Evolutionary conservation across 495 filamentous ascomycete genomes (phyloP), one percentile per base, ranked within the genome.

Genomic region (Aeminium ludgeri): DNA sequence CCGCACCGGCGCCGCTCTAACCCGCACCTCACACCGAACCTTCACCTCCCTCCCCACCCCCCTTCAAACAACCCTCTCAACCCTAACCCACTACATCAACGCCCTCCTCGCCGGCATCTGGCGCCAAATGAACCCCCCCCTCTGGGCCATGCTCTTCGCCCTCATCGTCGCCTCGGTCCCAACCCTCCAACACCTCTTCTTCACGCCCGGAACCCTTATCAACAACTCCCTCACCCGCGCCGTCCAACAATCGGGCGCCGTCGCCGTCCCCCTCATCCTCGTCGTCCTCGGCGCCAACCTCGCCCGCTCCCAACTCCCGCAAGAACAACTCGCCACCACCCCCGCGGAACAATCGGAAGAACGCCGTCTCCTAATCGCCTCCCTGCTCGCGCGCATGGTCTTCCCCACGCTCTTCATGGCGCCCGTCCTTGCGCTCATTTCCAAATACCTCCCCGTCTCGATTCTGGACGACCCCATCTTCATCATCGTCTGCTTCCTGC

Each of bases 391-490:
- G 48, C 80, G 89, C 30, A 97, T 97, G 89, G 57, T 96, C 25
- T 67, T 96, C 12, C 89, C 89, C 10, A 92, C 79, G 10, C 49
- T 96, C 23, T 72, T 96, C 51, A 95, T 95, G 81, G 81, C 84
- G 3, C 91, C 89, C n/a, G 55, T 96, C 12, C 65, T 96, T 1
- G 89, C 86, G 1, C 43, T 96, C n/a, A 66, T 78, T 18, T 89
- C 91, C 23, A 97, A 96, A 48, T 95, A 77, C 53, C 74, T 91
- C 11, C 85, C 83, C 0, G 69, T 97, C 58, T 91, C 84, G 64
- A 96, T 96, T 43, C 63, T 97, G 25, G 89, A 92, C 58, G 89
- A 97, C 52, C 91, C 91, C 5, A 96, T 97, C 51, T 97, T 97
- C 59, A 74, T 96, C 44, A 80, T 96, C 46, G 91, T 97, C 30